These are phyloP conservation scores for Asterophora parasitica DNA, from an alignment of 768 basidiomycete species.

Conservation along the genomic window DNA sequence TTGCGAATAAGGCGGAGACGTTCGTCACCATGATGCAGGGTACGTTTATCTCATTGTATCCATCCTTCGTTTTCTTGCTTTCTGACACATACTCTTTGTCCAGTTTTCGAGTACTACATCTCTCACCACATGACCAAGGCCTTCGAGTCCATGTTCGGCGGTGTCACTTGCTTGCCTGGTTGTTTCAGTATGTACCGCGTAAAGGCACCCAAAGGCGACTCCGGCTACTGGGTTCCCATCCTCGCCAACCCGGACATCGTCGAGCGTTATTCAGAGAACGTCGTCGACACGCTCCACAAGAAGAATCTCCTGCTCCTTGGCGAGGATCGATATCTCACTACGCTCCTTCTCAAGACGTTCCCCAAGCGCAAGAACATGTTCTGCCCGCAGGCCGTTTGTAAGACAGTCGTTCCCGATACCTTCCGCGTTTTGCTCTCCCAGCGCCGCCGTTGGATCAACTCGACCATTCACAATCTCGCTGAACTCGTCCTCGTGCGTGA, in stretches of 20 bases:
- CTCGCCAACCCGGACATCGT: slow-evolving; percentile 98
- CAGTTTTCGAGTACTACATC: slow-evolving; percentile 99
- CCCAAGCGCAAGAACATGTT: slow-evolving; percentile 99
- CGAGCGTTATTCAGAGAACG: slow-evolving; percentile 98
- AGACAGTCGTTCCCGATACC: slow-evolving; percentile 96
- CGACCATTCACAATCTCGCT: slow-evolving; percentile 96
- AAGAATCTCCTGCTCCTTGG: slow-evolving; percentile 96
- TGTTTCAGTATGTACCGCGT: slow-evolving; percentile 99
- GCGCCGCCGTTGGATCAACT: slow-evolving; percentile 99
- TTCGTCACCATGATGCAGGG: slow-evolving; percentile 99
- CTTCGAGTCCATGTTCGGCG: slow-evolving; percentile 99
- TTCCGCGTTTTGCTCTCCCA: slow-evolving; percentile 92
- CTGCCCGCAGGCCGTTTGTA: slow-evolving; percentile 98
- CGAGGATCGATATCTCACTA: slow-evolving; percentile 98
- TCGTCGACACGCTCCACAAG: slow-evolving; percentile 98
- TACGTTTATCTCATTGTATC: slow-evolving; percentile 45
- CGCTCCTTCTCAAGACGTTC: slow-evolving; percentile 97
- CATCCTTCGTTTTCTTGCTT: slow-evolving; percentile 1
- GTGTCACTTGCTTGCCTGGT: slow-evolving; percentile 98
- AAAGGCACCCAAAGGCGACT: slow-evolving; percentile 96
- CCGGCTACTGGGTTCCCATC: slow-evolving; percentile 97
- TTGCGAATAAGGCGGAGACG: slow-evolving; percentile 97
- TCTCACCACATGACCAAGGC: slow-evolving; percentile 99
- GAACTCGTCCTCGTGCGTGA: slow-evolving; percentile 93
- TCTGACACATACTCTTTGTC: slow-evolving; percentile 12